Conservation (phyloP, 129 eudicot species). For the Deinandra increscens region DNA sequence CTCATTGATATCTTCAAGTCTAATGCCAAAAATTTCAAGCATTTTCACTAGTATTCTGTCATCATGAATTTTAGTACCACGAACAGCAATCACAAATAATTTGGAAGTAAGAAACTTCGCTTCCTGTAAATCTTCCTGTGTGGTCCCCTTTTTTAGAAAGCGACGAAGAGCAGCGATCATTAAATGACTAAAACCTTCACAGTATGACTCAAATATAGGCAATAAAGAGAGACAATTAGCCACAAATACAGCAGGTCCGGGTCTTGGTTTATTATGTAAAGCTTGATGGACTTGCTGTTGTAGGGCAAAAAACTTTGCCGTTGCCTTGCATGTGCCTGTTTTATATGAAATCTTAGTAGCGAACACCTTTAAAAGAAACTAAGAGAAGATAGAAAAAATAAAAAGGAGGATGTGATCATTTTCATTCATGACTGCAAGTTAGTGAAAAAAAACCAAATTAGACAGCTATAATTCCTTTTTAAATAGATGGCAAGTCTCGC, state of each 20-base stretch:
- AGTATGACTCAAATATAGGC: constrained; percentile 67
- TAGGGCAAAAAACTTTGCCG: constrained; percentile 71
- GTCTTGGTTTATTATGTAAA: constrained; percentile 53
- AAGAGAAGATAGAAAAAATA: neutral
- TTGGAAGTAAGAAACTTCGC: constrained; percentile 61
- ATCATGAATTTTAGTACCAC: constrained; percentile 51
- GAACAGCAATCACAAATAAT: constrained; percentile 46
- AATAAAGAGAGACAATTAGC: constrained; percentile 67
- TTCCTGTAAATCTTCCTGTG: constrained; percentile 46
- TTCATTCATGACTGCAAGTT: neutral
- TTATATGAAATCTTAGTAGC: constrained; percentile 16
- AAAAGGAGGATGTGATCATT: neutral
- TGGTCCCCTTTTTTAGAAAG: constrained; percentile 47
- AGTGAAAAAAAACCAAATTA: neutral
- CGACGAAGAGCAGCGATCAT: constrained; percentile 75
- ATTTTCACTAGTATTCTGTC: constrained; percentile 67
- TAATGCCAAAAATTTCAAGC: constrained; percentile 64
- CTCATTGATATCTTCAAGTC: constrained; percentile 48
- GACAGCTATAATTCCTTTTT: neutral
- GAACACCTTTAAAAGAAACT: neutral
- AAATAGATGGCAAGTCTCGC: neutral
- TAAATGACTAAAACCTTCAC: constrained; percentile 84
- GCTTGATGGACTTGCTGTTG: constrained; percentile 65
- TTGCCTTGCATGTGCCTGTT: constrained; percentile 81
- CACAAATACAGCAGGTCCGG: constrained; percentile 69